phyloP scores from a whole-genome alignment of 805 yeast species.

The Cyberlindnera suaveolens region DNA sequence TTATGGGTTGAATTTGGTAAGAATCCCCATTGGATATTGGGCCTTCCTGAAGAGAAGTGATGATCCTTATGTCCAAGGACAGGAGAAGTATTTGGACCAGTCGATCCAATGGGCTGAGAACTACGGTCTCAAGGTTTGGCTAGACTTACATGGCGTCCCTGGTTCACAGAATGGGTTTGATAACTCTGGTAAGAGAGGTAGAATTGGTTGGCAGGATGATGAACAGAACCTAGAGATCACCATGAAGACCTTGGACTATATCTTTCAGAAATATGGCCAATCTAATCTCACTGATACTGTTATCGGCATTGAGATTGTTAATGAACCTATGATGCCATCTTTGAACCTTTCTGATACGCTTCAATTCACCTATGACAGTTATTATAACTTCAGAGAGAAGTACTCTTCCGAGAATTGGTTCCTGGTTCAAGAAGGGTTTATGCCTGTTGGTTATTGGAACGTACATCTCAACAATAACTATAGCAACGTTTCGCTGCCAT shows the following conservation, averaged over 20 bases:
- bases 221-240: conserved; percentile 43
- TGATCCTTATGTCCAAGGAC: conserved; percentile 66
- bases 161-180: conserved; percentile 87
- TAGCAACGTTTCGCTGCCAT: conserved; percentile 24
- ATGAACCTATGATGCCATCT: conserved; percentile 61
- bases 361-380: conserved; percentile 28
- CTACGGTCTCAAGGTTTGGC: conserved; percentile 58
- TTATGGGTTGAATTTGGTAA: conserved; percentile 60
- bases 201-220: conserved; percentile 35
- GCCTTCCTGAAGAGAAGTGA: conserved; percentile 37
- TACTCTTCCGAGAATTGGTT: conserved; percentile 31
- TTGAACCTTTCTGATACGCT: conserved; percentile 34
- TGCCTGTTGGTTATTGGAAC: conserved; percentile 50
- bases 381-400: conserved; percentile 21
- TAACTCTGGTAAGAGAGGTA: conserved; percentile 60
- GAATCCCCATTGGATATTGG: conserved; percentile 82
- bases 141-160: conserved; percentile 78
- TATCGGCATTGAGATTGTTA: conserved; percentile 62
- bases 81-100: conserved; percentile 53
- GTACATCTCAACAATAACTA: conserved; percentile 30
- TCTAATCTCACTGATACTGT: conserved; percentile 46
- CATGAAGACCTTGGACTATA: conserved; percentile 39
- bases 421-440: conserved; percentile 64
- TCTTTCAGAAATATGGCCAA: conserved; percentile 48
- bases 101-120: conserved; percentile 64